Evolutionary conservation across 805 yeast species (phyloP).

Genomic region (Candida andamanensis): DNA sequence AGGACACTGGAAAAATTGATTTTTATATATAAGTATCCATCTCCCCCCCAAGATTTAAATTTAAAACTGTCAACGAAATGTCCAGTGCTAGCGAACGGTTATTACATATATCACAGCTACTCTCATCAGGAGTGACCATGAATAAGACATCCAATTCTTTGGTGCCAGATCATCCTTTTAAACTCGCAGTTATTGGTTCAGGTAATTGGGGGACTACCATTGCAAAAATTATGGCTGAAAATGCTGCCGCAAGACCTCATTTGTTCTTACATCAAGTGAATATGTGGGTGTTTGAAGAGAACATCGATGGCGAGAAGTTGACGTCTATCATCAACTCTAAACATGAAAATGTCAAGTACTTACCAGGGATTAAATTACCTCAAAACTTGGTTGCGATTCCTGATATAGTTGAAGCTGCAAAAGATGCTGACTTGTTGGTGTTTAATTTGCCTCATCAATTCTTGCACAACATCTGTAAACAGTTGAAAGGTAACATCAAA

Average conservation of each 20-base stretch:
- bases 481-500: conserved; percentile 35
- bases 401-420: conserved; percentile 31
- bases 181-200: conserved; percentile 39
- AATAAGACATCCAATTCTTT: conserved; percentile 11
- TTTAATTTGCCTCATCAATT: conserved; percentile 46
- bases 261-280: conserved; percentile 33
- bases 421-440: conserved; percentile 39
- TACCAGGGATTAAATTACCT: conserved; percentile 40
- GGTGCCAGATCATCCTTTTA: conserved; percentile 23
- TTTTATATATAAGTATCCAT: no score
- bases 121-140: conserved; percentile 13
- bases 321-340: conserved; percentile 39
- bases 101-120: conserved; percentile 23
- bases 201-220: conserved; percentile 48
- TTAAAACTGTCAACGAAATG: conserved; percentile 3
- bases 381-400: conserved; percentile 38
- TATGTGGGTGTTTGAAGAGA: conserved; percentile 45
- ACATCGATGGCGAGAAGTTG: conserved; percentile 36
- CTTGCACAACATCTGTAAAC: conserved; percentile 34
- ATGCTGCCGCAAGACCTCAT: conserved; percentile 34
- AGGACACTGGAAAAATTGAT: no score
- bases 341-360: conserved; percentile 42
- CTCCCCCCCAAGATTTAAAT: no score
- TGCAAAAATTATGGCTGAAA: conserved; percentile 42
- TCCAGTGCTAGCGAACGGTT: conserved; percentile 22